Percentiles rank a stretch among this genome's conserved stretches.
phyloP scores from a whole-genome alignment of 1,139 yeast species.

The Debaryomyces sp. region DNA sequence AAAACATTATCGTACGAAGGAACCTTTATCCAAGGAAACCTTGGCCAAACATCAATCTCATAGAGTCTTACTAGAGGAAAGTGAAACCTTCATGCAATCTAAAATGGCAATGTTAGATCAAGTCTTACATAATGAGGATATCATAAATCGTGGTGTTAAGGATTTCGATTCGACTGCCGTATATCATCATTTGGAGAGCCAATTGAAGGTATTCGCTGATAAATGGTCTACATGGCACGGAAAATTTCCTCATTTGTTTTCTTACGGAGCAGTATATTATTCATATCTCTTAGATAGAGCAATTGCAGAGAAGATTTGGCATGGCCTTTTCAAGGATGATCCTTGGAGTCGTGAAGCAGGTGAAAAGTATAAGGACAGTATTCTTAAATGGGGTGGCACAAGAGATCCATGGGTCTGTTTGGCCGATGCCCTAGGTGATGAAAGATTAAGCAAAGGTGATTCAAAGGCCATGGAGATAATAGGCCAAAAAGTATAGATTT shows the following conservation, averaged over 20 bases:
- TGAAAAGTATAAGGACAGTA: slow-evolving; percentile 65
- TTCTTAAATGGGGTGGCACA: slow-evolving; percentile 93
- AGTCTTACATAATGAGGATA: slow-evolving; percentile 55
- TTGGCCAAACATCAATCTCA: slow-evolving; percentile 55
- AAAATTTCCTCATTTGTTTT: slow-evolving; percentile 88
- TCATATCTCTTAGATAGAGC: slow-evolving; percentile 92
- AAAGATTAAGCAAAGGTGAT: slow-evolving; percentile 67
- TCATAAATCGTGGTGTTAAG: slow-evolving; percentile 26
- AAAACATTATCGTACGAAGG: slow-evolving; percentile 70
- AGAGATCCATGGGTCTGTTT: slow-evolving; percentile 87
- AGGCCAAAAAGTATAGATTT: slow-evolving; percentile 25
- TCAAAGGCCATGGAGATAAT: slow-evolving; percentile 72
- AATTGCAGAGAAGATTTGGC: slow-evolving; percentile 87
- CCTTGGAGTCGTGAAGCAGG: slow-evolving; percentile 80
- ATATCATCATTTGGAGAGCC: slow-evolving; percentile 67
- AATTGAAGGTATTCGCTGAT: slow-evolving; percentile 61
- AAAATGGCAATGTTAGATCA: slow-evolving; percentile 92
- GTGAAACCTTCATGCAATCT: slow-evolving; percentile 85
- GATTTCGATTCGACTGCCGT: slow-evolving; percentile 55
- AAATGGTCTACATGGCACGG: slow-evolving; percentile 86
- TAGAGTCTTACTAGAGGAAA: slow-evolving; percentile 57
- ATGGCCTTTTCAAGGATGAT: slow-evolving; percentile 63
- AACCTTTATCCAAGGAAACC: slow-evolving; percentile 54
- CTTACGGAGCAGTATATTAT: slow-evolving; percentile 94
- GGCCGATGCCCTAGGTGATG: slow-evolving; percentile 73